Evolutionary conservation across 139 green algal species (phyloP).

Genomic region (Microglena sp.): DNA sequence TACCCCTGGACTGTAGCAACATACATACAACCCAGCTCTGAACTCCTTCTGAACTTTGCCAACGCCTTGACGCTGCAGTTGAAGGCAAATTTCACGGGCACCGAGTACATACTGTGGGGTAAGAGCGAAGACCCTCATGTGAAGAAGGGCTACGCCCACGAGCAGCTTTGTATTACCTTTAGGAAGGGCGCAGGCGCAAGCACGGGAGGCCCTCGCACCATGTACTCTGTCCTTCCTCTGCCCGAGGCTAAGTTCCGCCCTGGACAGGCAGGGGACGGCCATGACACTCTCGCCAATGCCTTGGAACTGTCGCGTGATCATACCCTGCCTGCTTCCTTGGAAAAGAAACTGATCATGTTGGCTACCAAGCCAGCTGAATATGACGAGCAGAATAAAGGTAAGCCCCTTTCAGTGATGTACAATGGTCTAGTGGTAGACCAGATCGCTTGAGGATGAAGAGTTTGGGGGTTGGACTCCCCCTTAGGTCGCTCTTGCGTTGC

Average conservation of each 20-base stretch:
- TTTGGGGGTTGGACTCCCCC: too few relatives aligned
- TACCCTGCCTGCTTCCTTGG: constrained; percentile 22
- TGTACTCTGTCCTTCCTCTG: constrained; percentile 18
- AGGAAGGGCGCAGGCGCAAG: constrained; percentile 19
- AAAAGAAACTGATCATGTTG: constrained; percentile 35
- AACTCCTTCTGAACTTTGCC: too few relatives aligned
- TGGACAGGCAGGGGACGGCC: constrained; percentile 1
- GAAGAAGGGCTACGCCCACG: constrained; percentile 17
- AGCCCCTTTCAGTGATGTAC: too few relatives aligned
- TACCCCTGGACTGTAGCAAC: too few relatives aligned
- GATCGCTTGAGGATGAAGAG: neutral
- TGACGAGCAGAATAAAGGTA: constrained; percentile 22
- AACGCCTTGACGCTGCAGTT: neutral
- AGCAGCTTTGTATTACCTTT: constrained; percentile 34
- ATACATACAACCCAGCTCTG: too few relatives aligned
- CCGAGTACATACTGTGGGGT: constrained; percentile 56
- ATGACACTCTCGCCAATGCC: constrained; percentile 16
- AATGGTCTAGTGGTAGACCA: neutral
- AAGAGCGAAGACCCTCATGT: neutral
- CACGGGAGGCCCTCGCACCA: constrained; percentile 24
- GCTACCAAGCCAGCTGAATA: constrained; percentile 30
- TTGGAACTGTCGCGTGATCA: constrained; percentile 23
- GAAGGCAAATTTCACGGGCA: constrained; percentile 77
- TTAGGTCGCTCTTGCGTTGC: too few relatives aligned
- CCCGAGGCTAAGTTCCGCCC: constrained; percentile 14